Evolutionary conservation across 805 yeast species (phyloP).

Genomic region (Wickerhamiella siamensis): DNA sequence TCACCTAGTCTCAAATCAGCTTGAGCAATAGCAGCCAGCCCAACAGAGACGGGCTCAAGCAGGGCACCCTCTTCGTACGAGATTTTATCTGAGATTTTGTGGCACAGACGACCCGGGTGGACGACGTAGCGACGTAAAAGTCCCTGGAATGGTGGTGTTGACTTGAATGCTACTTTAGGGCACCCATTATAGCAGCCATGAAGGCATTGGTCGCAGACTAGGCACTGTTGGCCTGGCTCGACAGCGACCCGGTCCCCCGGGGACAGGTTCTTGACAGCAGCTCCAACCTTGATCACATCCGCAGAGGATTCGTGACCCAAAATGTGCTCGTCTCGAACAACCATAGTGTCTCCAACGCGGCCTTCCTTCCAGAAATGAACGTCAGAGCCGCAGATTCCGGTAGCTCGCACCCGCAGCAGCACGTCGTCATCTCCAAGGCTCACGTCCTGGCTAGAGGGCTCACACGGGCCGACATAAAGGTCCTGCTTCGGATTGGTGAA

Average conservation of each 20-base stretch:
- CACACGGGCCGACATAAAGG: conserved; percentile 19
- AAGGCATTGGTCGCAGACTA: conserved; percentile 24
- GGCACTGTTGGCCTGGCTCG: conserved; percentile 43
- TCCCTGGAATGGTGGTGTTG: conserved; percentile 28
- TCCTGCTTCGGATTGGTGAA: conserved; percentile 24
- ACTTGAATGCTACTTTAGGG: conserved; percentile 25
- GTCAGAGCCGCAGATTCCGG: conserved; percentile 68
- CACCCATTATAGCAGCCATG: conserved; percentile 28
- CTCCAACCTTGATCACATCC: conserved; percentile 32
- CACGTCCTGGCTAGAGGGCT: conserved; percentile 21
- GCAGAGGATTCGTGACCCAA: conserved; percentile 39
- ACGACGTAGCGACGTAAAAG: conserved; percentile 24
- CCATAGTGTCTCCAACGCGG: conserved; percentile 38
- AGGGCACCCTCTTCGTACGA: conserved; percentile 40
- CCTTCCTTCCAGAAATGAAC: conserved; percentile 57
- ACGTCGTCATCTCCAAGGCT: conserved; percentile 29
- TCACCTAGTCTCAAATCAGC: conserved; percentile 36
- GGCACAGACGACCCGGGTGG: conserved; percentile 28
- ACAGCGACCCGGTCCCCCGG: conserved; percentile 31
- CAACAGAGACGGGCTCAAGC: conserved; percentile 42
- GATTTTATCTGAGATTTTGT: conserved; percentile 27
- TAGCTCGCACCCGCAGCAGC: conserved; percentile 42
- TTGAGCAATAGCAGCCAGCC: conserved; percentile 37
- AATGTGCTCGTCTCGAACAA: conserved; percentile 47
- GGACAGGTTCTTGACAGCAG: conserved; percentile 27